Conservation (phyloP, 306 rosid genomes). For the Castanea crenata region DNA sequence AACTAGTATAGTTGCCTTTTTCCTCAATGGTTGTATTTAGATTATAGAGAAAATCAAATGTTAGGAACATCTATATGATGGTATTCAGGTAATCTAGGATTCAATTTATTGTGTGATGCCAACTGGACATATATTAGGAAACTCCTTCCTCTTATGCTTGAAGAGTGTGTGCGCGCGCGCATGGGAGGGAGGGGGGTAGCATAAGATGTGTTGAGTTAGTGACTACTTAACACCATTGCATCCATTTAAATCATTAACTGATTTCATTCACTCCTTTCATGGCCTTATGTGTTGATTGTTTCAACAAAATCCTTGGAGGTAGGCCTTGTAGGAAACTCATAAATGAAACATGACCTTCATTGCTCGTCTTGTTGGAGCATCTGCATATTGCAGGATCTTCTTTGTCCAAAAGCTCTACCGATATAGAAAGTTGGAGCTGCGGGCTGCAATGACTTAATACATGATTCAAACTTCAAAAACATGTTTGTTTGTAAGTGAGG, state of each 20-base stretch:
- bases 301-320: not conserved
- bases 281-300: not conserved
- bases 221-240: not conserved
- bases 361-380: not conserved
- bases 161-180: not conserved
- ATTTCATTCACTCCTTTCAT: not conserved
- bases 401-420: not conserved
- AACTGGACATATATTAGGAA: not conserved
- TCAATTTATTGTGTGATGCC: not conserved
- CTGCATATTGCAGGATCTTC: not conserved
- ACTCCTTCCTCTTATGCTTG: not conserved
- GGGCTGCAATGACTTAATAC: not conserved
- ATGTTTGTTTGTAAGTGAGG: not conserved
- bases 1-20: not conserved
- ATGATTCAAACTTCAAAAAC: not conserved
- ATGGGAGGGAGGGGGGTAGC: not conserved
- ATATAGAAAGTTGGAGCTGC: not conserved
- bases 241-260: not conserved
- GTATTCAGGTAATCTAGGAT: not conserved
- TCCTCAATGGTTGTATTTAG: conserved; percentile 12
- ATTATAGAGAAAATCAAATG: not conserved
- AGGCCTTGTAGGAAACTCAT: not conserved
- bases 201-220: not conserved
- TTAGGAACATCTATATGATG: not conserved
- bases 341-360: not conserved